Evolutionary conservation across 1,284 basidiomycete species (phyloP), one percentile per base, ranked within the genome.

Genomic region (Taiwanofungus camphoratus): DNA sequence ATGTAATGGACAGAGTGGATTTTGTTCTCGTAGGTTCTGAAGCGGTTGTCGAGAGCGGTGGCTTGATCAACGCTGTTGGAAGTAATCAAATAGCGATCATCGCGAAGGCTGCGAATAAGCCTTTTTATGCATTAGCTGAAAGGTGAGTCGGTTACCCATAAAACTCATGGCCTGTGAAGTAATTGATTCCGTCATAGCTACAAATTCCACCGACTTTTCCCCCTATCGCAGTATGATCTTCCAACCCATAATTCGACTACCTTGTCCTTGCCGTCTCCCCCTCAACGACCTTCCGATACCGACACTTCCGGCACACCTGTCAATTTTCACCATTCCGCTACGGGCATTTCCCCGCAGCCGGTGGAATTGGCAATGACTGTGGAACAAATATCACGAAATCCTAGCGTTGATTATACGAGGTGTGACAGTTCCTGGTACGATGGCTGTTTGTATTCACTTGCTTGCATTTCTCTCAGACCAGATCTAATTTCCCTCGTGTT

Each of bases 131-230:
- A 23, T 76, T 97, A 31, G 93, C 94, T 23, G 94, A 99, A 70
- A 92, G 87, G 88, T 87, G 48, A 50, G 67, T 59, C 39, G 46
- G 51, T 37, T 46, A 47, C 31, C 53, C 31, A 43, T 42, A 38
- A 36, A 40, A 44, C 36, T 50, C 44, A n/a, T n/a, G n/a, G n/a
- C n/a, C n/a, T n/a, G 45, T 53, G 46, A 53, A 43, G 52, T 61
- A 44, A 62, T 46, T 44, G 55, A 39, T 37, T 49, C 42, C 54
- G 57, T 53, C 49, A 62, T 16, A 89, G 90, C 64, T 99, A 94
- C 77, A 99, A 99, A 70, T 98, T 99, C 65, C 85, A 97, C 59
- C 86, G 96, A 50, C 74, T 96, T 56, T 98, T 98, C 69, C 95
- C 95, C 31, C 73, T 99, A 62, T 94, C 90, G 41, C 94, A 98